Percentiles rank a stretch among this genome's conserved stretches.
These are phyloP conservation scores for Mycena chlorophos DNA, from an alignment of 768 basidiomycete species.

Conservation along the genomic window DNA sequence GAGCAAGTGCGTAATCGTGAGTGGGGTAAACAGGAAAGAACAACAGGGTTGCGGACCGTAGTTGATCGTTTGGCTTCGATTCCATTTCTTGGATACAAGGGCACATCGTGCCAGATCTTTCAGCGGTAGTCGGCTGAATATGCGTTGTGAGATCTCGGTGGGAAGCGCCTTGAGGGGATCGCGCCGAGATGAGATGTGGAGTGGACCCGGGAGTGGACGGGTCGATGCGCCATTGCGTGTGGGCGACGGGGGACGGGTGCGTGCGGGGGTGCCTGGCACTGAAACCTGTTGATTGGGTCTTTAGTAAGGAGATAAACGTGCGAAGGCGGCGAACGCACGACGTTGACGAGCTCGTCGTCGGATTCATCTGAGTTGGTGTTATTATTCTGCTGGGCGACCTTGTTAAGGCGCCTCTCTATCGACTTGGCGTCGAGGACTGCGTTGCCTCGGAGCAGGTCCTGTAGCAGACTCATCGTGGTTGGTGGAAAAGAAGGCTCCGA, in stretches of 20 bases:
- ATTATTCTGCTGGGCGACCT: constrained; percentile 24
- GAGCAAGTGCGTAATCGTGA: background rate
- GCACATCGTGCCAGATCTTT: constrained; percentile 75
- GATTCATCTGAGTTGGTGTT: constrained; percentile 47
- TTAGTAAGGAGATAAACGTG: constrained; percentile 1
- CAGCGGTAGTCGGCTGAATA: constrained; percentile 65
- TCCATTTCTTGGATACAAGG: constrained; percentile 84
- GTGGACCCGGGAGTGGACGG: constrained; percentile 50
- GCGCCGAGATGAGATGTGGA: constrained; percentile 39
- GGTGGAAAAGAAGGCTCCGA: constrained; percentile 2
- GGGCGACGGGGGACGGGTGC: constrained; percentile 63
- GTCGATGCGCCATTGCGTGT: constrained; percentile 45
- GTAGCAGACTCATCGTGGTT: constrained; percentile 61
- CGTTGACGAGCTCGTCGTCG: constrained; percentile 68
- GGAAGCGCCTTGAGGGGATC: constrained; percentile 75
- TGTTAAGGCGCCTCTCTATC: constrained; percentile 37
- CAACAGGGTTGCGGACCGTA: constrained; percentile 56
- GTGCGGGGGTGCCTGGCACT: constrained; percentile 63
- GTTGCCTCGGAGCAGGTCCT: constrained; percentile 65
- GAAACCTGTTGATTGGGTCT: constrained; percentile 66
- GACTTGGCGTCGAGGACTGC: constrained; percentile 32
- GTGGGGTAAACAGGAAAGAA: background rate
- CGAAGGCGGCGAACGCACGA: constrained; percentile 47
- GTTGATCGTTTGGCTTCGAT: constrained; percentile 84
- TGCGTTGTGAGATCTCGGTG: constrained; percentile 77